Evolutionary conservation across 805 yeast species (phyloP), one percentile per base, ranked within the genome.

Genomic region (Starmerella apis): DNA sequence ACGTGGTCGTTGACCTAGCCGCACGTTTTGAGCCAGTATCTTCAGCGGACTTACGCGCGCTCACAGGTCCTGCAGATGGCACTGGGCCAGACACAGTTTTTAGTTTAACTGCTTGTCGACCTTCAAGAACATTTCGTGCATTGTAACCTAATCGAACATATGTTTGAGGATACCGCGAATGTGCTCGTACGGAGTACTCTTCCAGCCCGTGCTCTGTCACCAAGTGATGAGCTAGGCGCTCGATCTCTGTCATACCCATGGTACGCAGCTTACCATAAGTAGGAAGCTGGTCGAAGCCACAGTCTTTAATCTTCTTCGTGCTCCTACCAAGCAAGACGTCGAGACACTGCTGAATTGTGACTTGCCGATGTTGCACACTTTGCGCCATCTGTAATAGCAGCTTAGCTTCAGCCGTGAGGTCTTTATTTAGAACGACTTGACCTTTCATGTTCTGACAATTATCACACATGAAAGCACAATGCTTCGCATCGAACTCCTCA

Each of bases 381-480:
- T 72, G 66, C 1, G 88, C 84, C 51, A 88, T 64, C 13, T 68
- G 63, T 4, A 85, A 71, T 23, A 86, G 77, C 45, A 74, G 71
- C 39, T 68, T 69, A 0, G 95, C 81, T 46, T 74, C 69, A 0
- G 63, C 69, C 0, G 95, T 84, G 32, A 86, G 80, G 67, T 90
- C 94, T 53, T 75, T 25, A 19, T 18, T 35, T n/a, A 52, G 35
- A 20, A 50, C 46, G 4, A 73, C 42, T 70, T 73, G 18, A 73
- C 70, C 20, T 68, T 68, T 8, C 70, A 63, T 22, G 63, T 64
- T 27, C 59, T 64, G 11, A 70, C 98, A 90, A 62, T 87, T 87
- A 67, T 92, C 98, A 70, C 98, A 92, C 54, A 78, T 75, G 52
- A 77, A 76, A 13, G 69, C 65, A 63, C 98, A 92, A 16, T 73